phyloP scores from a whole-genome alignment of 2,329 filamentous ascomycete species.

The Exophiala dermatitidis region DNA sequence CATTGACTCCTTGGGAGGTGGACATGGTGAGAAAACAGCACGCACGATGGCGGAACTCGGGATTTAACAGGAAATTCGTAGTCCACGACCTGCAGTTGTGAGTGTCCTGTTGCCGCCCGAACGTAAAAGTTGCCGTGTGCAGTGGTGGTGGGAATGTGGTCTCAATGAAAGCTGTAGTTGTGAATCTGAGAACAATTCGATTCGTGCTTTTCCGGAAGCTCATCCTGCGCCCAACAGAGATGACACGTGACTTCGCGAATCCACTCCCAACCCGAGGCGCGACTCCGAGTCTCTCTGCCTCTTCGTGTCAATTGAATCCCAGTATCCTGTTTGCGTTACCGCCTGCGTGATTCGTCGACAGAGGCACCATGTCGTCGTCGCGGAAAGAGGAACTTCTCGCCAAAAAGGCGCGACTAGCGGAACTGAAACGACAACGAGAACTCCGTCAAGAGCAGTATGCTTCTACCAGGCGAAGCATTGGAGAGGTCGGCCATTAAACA shows the following conservation, averaged over 20 bases:
- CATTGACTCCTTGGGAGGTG: slow-evolving; percentile 60
- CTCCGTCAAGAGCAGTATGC: slow-evolving; percentile 69
- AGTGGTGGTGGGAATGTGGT: neutral
- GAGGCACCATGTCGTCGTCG: slow-evolving; percentile 38
- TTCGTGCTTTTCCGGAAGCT: slow-evolving; percentile 12
- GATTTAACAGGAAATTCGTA: neutral
- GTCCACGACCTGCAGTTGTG: neutral
- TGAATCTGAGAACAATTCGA: slow-evolving; percentile 17
- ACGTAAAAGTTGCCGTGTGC: neutral
- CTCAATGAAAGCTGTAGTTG: slow-evolving; percentile 1
- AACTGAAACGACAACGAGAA: slow-evolving; percentile 88
- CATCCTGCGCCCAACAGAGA: neutral
- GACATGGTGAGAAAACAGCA: slow-evolving; percentile 46
- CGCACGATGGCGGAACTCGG: neutral
- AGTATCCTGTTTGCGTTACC: neutral
- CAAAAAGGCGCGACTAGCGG: slow-evolving; percentile 93
- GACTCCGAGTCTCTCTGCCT: too few relatives aligned
- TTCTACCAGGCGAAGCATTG: slow-evolving; percentile 60
- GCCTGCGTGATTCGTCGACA: neutral
- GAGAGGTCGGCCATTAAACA: slow-evolving; percentile 55
- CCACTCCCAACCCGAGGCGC: neutral
- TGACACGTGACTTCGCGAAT: slow-evolving; percentile 16
- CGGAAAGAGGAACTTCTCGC: slow-evolving; percentile 92
- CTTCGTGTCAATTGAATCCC: too few relatives aligned
- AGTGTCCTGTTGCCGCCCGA: neutral